Conservation (phyloP, 2,329 filamentous ascomycete species). For the Phaeosphaeria sp. region DNA sequence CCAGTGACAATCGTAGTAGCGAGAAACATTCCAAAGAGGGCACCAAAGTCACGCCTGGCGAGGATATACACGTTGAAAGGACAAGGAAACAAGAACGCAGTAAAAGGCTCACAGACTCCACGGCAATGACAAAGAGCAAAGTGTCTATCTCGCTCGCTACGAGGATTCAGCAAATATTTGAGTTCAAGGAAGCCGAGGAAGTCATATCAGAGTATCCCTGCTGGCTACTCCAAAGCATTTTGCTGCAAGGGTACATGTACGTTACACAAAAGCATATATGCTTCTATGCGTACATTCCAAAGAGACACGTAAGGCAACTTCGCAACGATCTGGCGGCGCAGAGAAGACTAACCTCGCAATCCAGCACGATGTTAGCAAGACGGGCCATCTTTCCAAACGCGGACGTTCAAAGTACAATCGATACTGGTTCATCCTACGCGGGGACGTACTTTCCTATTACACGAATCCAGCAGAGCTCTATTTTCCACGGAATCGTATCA, state of each 20-base stretch:
- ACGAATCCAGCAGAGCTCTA: slow-evolving; percentile 83
- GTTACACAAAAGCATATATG: slow-evolving; percentile 92
- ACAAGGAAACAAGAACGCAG: slow-evolving; percentile 28
- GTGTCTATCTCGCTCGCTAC: slow-evolving; percentile 67
- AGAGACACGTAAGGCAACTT: slow-evolving; percentile 72
- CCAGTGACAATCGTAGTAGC: slow-evolving; percentile 10
- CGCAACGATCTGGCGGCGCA: background rate
- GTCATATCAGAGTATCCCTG: slow-evolving; percentile 93
- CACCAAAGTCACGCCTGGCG: slow-evolving; percentile 27
- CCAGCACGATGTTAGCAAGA: slow-evolving; percentile 69
- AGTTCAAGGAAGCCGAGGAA: slow-evolving; percentile 80
- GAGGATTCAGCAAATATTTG: slow-evolving; percentile 69
- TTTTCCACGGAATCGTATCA: slow-evolving; percentile 90
- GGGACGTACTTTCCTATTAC: slow-evolving; percentile 91
- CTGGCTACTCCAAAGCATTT: slow-evolving; percentile 88
- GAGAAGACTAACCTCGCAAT: slow-evolving; percentile 21
- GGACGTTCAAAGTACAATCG: slow-evolving; percentile 88
- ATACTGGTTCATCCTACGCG: slow-evolving; percentile 93
- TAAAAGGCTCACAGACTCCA: slow-evolving; percentile 16
- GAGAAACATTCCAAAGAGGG: slow-evolving; percentile 21
- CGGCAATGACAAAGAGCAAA: slow-evolving; percentile 25
- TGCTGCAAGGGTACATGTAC: slow-evolving; percentile 95
- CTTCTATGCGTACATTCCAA: slow-evolving; percentile 96
- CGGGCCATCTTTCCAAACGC: slow-evolving; percentile 85
- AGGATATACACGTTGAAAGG: slow-evolving; percentile 32